Evolutionary conservation across 2,329 filamentous ascomycete species (phyloP).

Genomic region (Escovopsis sp.): DNA sequence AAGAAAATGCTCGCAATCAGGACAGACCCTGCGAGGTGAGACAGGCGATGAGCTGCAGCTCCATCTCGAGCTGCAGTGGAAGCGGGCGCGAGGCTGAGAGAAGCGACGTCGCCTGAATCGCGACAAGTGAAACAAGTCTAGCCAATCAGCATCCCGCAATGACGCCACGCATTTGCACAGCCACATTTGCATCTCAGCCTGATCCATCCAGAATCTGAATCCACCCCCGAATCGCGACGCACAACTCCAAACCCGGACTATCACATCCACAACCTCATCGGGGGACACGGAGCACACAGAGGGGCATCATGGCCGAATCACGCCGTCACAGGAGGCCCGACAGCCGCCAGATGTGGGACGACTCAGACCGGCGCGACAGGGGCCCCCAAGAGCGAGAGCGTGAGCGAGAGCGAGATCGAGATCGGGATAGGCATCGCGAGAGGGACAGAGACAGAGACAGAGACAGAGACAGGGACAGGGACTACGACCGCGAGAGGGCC

Average conservation of each 20-base stretch:
- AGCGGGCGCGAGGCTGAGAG: slow-evolving; percentile 4
- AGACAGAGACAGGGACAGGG: slow-evolving; percentile 12
- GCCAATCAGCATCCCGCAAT: slow-evolving; percentile 1
- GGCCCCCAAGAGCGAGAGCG: slow-evolving; percentile 14
- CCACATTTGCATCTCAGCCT: slow-evolving; percentile 4
- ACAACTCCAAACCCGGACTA: no score
- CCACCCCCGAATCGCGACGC: not conserved
- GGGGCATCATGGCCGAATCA: slow-evolving; percentile 18
- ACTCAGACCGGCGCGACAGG: slow-evolving; percentile 27
- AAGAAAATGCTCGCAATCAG: no score
- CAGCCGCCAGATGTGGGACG: slow-evolving; percentile 48
- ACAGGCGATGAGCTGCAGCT: no score
- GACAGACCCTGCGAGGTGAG: no score
- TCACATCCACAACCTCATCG: not conserved
- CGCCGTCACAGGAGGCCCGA: slow-evolving; percentile 27
- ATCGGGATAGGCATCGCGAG: slow-evolving; percentile 15
- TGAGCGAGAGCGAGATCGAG: slow-evolving; percentile 16
- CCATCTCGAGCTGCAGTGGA: no score
- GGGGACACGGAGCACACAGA: not conserved
- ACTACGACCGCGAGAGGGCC: slow-evolving; percentile 12
- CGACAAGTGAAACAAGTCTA: no score
- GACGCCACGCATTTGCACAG: not conserved
- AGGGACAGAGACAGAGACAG: slow-evolving; percentile 25
- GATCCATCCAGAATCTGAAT: not conserved
- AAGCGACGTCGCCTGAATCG: no score